Base-by-base conservation (phyloP, 1,284 basidiomycete genomes). In the Spongiforma sp. region DNA sequence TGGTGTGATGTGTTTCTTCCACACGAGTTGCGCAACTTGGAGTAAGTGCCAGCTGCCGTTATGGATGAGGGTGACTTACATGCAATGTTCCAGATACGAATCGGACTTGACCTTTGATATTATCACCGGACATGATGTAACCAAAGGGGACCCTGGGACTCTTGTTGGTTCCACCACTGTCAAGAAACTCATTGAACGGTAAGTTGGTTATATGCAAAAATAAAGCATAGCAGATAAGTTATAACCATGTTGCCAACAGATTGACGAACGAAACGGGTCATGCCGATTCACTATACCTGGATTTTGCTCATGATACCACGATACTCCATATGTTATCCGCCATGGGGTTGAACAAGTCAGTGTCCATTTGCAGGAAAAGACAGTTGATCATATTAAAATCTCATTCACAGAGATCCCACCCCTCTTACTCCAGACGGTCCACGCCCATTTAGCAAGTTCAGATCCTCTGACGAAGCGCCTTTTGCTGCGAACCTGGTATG, bases 401-500 rank as follows among this genome's bases (percentile, higher is more conserved):
- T 0, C 5, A 50, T 24, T 5, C 15, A 14, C 61, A 81, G 79
- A 64, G 82, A 82, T 67, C 59, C 61, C 0, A 68, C 62, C 8
- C 73, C 75, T 9, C 75, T 83, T 55, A 71, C 75, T 21, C 64
- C 78, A 0, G 63, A 62, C 6, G 75, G 76, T 43, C 73, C 76
- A 30, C 67, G 67, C 39, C 21, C 62, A 1, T 63, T 70, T 33
- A 78, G 83, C 32, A 78, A 77, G 39, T 85, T 79, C 73, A 75
- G 77, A 61, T 81, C 78, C 28, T 78, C 81, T 10, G 54, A 70
- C 8, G 81, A 84, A 67, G 75, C 82, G 19, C 83, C 81, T 19
- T 83, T 84, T 60, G 81, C 70, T 9, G 81, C 81, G 30, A 77
- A 77, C 61, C 83, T 83, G 81, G 68, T 81, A 57, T 85, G 81